These are phyloP conservation scores for Royoungia palumana DNA, from an alignment of 768 basidiomycete species.

Conservation along the genomic window DNA sequence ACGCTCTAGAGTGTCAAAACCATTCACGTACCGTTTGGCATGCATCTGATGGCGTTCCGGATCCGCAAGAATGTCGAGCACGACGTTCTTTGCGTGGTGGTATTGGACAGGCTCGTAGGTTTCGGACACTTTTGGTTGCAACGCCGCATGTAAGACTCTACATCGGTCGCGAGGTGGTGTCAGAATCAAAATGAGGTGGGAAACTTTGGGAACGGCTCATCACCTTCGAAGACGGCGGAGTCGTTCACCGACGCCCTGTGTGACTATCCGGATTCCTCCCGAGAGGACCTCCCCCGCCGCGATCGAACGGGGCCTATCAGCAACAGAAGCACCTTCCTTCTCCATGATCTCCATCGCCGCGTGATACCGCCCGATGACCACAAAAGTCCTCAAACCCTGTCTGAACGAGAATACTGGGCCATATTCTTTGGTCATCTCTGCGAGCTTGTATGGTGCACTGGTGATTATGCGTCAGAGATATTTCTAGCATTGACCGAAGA, in stretches of 20 bases:
- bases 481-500: too few species aligned
- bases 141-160: conserved; percentile 33
- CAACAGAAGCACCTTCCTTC: conserved; percentile 35
- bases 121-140: conserved; percentile 32
- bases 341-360: conserved; percentile 40
- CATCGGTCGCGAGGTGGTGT: neutral
- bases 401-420: conserved; percentile 57
- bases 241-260: conserved; percentile 26
- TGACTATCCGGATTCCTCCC: conserved; percentile 32
- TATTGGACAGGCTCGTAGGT: conserved; percentile 35
- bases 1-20: too few species aligned
- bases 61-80: conserved; percentile 35
- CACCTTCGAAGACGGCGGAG: conserved; percentile 30
- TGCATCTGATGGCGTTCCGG: conserved; percentile 35
- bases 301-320: conserved; percentile 35
- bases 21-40: conserved; percentile 25
- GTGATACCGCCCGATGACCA: conserved; percentile 25
- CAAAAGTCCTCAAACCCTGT: conserved; percentile 35
- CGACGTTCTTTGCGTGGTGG: conserved; percentile 29
- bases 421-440: conserved; percentile 56
- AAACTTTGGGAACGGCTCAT: neutral
- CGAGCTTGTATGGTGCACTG: conserved; percentile 32
- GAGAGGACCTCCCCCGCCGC: conserved; percentile 35
- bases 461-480: neutral
- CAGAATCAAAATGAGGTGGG: neutral